Conservation (phyloP, 257 asterid species). For the Anisodus tanguticus region DNA sequence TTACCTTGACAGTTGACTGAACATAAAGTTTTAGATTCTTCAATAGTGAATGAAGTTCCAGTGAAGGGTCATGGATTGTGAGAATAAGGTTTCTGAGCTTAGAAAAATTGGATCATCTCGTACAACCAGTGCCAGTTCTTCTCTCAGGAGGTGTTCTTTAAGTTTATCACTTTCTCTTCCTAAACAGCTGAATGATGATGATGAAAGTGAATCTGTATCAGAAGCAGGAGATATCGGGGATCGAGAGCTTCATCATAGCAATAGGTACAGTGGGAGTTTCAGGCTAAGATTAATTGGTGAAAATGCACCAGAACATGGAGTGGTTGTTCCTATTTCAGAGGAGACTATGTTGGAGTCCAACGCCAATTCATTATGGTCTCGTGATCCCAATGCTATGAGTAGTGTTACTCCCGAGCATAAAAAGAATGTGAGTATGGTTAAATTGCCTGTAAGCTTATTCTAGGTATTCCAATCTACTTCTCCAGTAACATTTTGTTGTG, state of each 20-base stretch:
- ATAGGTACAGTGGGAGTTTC: constrained; percentile 55
- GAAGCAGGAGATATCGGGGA: constrained; percentile 98
- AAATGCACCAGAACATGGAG: constrained; percentile 44
- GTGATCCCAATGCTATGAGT: neutral
- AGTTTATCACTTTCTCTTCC: constrained; percentile 40
- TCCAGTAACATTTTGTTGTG: constrained; percentile 3
- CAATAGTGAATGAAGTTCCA: constrained; percentile 26
- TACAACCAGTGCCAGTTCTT: constrained; percentile 51
- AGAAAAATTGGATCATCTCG: constrained; percentile 52
- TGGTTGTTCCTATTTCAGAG: constrained; percentile 53
- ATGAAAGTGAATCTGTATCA: constrained; percentile 64
- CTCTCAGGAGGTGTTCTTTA: constrained; percentile 53
- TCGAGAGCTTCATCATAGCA: constrained; percentile 65
- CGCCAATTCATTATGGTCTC: constrained; percentile 22
- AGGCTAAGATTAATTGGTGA: constrained; percentile 53
- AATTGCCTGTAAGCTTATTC: neutral
- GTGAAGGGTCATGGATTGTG: constrained; percentile 49
- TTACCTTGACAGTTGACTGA: neutral
- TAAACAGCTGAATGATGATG: constrained; percentile 44
- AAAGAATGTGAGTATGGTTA: constrained; percentile 46
- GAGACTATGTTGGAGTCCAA: constrained; percentile 34
- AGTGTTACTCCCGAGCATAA: constrained; percentile 40
- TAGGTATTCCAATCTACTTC: neutral
- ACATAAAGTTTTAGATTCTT: neutral
- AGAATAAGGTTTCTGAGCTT: constrained; percentile 41